These are phyloP conservation scores for Pseudodiploospora longispora DNA, from an alignment of 2,329 filamentous ascomycete species.

Conservation along the genomic window DNA sequence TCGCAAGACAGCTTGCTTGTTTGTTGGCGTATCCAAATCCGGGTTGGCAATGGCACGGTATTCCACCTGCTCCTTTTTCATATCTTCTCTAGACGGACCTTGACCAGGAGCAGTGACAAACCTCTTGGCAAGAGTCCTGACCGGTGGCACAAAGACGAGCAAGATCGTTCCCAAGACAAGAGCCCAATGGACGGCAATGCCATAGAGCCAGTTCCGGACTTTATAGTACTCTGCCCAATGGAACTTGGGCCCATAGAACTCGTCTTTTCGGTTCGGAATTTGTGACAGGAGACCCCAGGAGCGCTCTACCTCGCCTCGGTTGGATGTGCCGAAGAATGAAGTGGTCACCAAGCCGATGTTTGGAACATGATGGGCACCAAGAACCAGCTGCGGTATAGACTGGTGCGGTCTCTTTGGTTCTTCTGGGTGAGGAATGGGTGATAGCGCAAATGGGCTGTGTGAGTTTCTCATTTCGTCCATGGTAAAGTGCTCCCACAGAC, in stretches of 20 bases:
- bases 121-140: constrained; percentile 36
- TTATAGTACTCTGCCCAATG: constrained; percentile 47
- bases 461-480: constrained; percentile 38
- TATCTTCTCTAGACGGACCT: constrained; percentile 43
- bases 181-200: constrained; percentile 41
- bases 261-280: constrained; percentile 32
- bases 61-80: constrained; percentile 52
- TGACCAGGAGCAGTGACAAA: constrained; percentile 46
- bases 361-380: constrained; percentile 41
- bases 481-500: constrained; percentile 44
- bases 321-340: constrained; percentile 40
- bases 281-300: constrained; percentile 53
- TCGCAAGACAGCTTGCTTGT: constrained; percentile 46
- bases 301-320: constrained; percentile 49
- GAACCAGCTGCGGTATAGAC: constrained; percentile 35
- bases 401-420: constrained; percentile 17
- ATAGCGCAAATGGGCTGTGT: constrained; percentile 46
- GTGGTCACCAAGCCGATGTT: constrained; percentile 49
- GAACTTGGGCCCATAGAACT: constrained; percentile 55
- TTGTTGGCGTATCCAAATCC: constrained; percentile 35
- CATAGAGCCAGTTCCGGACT: constrained; percentile 40
- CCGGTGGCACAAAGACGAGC: constrained; percentile 34
- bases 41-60: constrained; percentile 58
- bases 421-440: constrained; percentile 42
- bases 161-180: constrained; percentile 36